These are phyloP conservation scores for Ballota nigra DNA, from an alignment of 257 asterid species.

Conservation along the genomic window DNA sequence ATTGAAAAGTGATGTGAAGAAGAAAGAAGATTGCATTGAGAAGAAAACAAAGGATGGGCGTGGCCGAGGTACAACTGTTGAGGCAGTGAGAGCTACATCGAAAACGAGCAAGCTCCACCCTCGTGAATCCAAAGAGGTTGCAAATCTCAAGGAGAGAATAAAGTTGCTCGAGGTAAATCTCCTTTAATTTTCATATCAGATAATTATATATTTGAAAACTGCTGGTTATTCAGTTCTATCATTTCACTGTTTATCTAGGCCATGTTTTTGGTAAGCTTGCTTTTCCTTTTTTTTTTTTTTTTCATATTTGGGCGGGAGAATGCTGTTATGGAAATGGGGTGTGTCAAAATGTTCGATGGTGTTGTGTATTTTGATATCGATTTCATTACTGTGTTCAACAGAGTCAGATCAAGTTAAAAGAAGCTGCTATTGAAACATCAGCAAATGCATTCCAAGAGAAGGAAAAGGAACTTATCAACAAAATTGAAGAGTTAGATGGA, in stretches of 20 bases:
- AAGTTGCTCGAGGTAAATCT: conserved; percentile 72
- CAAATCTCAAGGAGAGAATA: conserved; percentile 67
- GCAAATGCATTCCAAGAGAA: conserved; percentile 52
- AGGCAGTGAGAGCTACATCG: conserved; percentile 37
- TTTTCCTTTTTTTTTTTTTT: neutral
- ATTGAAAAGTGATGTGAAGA: conserved; percentile 51
- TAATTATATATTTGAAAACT: neutral
- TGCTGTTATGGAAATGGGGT: neutral
- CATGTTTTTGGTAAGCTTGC: neutral
- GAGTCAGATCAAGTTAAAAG: conserved; percentile 66
- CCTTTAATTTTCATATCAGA: neutral
- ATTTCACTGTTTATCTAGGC: neutral
- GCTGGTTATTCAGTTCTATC: neutral
- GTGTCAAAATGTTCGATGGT: neutral
- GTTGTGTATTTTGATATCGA: neutral
- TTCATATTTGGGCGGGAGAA: neutral
- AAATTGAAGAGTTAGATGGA: conserved; percentile 60
- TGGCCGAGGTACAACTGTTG: conserved; percentile 30
- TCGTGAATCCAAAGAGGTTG: conserved; percentile 57
- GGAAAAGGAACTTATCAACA: conserved; percentile 60
- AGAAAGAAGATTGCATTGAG: conserved; percentile 60
- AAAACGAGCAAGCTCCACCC: conserved; percentile 38
- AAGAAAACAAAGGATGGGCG: conserved; percentile 57
- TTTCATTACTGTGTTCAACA: conserved; percentile 25
- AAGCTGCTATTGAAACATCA: conserved; percentile 54